phyloP scores from a whole-genome alignment of 179 eudicot species.

The Patellifolia procumbens region DNA sequence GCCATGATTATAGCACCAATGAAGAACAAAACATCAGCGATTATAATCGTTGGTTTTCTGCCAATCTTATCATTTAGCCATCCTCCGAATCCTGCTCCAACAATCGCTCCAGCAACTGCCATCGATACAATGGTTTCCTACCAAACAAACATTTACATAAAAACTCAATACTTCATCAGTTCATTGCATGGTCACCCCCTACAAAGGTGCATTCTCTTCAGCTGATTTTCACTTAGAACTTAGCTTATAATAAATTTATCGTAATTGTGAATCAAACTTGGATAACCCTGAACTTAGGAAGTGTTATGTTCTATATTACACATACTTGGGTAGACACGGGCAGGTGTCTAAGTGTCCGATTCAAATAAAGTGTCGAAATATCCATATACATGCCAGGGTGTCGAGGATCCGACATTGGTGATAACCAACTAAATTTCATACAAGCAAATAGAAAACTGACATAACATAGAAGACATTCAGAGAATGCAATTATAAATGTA shows the following conservation, averaged over 20 bases:
- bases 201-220: background rate
- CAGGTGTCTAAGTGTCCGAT: too few species aligned
- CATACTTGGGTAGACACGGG: too few species aligned
- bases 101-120: conserved; percentile 82
- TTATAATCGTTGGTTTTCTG: conserved; percentile 56
- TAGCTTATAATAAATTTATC: too few species aligned
- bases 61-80: conserved; percentile 68
- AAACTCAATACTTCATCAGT: background rate
- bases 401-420: too few species aligned
- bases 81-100: conserved; percentile 80
- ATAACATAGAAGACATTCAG: background rate
- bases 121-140: conserved; percentile 86
- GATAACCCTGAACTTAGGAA: too few species aligned
- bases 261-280: too few species aligned
- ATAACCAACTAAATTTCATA: too few species aligned
- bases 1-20: conserved; percentile 72
- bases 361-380: too few species aligned
- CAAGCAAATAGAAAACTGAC: too few species aligned
- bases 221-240: too few species aligned
- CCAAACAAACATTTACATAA: background rate
- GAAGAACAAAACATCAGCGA: conserved; percentile 67
- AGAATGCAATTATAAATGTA: background rate
- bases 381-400: too few species aligned
- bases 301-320: too few species aligned
- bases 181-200: background rate